Evolutionary conservation across 1,284 basidiomycete species (phyloP), one percentile per base, ranked within the genome.

Genomic region (Leccinum solheimii): DNA sequence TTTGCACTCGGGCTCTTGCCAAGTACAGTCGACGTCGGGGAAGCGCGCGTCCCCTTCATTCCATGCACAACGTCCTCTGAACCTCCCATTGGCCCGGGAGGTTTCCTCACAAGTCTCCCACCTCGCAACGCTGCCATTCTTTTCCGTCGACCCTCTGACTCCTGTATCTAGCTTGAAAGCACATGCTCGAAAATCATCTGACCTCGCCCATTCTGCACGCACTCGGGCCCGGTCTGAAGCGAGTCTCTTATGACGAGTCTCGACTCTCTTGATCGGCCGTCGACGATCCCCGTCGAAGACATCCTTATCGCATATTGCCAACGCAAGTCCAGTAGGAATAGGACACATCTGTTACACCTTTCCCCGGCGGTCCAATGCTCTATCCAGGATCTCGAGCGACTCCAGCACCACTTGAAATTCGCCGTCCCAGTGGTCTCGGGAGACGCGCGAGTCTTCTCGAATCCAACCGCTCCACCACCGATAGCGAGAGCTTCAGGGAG

Each of bases 371-470:
- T 49, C 48, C 43, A 16, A 56, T 10, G 16, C 38, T 3, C 64
- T 75, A 38, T 58, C 73, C 3, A 62, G 73, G 27, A 21, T 63
- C 23, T 76, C 74, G 9, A 68, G 60, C 55, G 62, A 62, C 36
- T 64, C 68, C 1, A 70, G 1, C 48, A 16, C 64, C 3, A 53
- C 73, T 75, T 2, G 72, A 73, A 58, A 73, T 73, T 30, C 72
- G 72, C 36, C 67, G 73, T 14, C 72, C 72, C 16, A 73, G 74
- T n/a, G 72, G 72, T 34, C 51, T 73, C 7, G 72, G 72, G 30
- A 61, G 74, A 52, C 69, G 74, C 7, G 72, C 72, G 3, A 75
- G 70, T 45, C 49, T 71, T 19, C 43, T 74, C 19, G 72, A 58
- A 52, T 68, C 69, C 27, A 26, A 16, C 5, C 57, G 59, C 36